phyloP scores from a whole-genome alignment of 163 green algal genomes.

The Scenedesmus sp. region DNA sequence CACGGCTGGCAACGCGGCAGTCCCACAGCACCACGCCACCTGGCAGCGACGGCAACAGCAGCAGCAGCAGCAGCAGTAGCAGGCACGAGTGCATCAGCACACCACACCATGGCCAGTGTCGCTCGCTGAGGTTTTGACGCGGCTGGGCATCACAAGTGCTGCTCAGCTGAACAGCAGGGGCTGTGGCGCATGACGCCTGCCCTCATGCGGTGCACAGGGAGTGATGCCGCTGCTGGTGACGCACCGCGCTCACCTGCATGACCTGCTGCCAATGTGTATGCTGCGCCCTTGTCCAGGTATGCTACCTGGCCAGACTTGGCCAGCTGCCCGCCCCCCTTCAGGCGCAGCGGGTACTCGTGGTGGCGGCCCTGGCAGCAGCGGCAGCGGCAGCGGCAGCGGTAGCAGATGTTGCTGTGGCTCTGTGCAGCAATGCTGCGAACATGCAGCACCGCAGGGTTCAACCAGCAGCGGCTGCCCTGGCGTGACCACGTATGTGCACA shows the following conservation, averaged over 20 bases:
- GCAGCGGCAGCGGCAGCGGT: neutral
- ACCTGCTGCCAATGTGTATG: conserved; percentile 21
- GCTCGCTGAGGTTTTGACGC: neutral
- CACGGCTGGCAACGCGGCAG: conserved; percentile 11
- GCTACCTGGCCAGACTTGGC: neutral
- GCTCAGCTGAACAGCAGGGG: neutral
- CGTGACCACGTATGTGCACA: no score
- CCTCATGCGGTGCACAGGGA: neutral
- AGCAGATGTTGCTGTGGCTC: neutral
- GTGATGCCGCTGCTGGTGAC: neutral
- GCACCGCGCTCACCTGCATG: neutral
- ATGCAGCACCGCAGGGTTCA: no score
- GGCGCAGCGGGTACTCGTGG: conserved; percentile 16
- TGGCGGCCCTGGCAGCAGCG: conserved; percentile 26
- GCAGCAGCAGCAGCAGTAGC: neutral
- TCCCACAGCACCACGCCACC: conserved; percentile 44
- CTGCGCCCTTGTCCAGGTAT: conserved; percentile 19
- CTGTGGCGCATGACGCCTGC: neutral
- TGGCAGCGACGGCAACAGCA: neutral
- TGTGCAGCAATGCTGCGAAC: no score
- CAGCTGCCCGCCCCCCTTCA: neutral
- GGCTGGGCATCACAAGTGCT: neutral
- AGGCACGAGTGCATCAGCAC: neutral
- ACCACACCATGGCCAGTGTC: neutral
- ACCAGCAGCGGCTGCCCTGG: no score